Evolutionary conservation across 2,329 filamentous ascomycete genomes (phyloP), one percentile per base, ranked within the genome.

Genomic region (Cryphonectria radicalis): DNA sequence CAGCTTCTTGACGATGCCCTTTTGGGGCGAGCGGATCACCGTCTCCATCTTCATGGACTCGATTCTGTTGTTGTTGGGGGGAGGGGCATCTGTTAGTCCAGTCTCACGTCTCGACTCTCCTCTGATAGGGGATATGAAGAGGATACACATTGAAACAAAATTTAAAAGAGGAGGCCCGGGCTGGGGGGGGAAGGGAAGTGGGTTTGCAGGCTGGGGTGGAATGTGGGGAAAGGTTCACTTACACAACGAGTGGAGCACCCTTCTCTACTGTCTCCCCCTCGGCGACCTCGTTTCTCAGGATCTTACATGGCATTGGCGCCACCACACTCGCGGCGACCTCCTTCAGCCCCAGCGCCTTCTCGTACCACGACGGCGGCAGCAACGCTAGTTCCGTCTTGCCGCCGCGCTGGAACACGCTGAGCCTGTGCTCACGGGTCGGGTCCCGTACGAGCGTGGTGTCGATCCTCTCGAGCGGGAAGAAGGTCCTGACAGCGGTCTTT

Each of bases 251-350:
- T 8, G 94, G 90, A 70, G 95, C 90, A 63, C 95, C 95, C 83
- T 95, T 97, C 79, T 90, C 90, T 22, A 99, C 96, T 63, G 82
- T 82, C 74, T 97, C 90, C 0, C 96, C 96, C 76, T 94, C 94
- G 40, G 87, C 83, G 0, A 98, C 94, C 80, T 97, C 93, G 64
- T 98, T 96, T 75, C 93, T 90, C 73, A 99, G 83, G 37, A 99
- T 92, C 83, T 98, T 98, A 83, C 96, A 98, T 1, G 96, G 96
- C 96, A 99, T 99, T 0, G 96, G 96, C 32, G 96, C 94, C 35
- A 93, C 86, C 1, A 98, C 94, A 68, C 92, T 96, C 72, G 95
- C 95, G 8, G 90, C 86, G 0, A 88, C 87, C 77, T 97, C 93
- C 79, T 93, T 95, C 73, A 93, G 83, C 0, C 95, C 95, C 10